Percentiles rank a stretch among this genome's conserved stretches.
Conservation (phyloP, 2,329 filamentous ascomycete species). For the Colletotrichum euphorbiae region DNA sequence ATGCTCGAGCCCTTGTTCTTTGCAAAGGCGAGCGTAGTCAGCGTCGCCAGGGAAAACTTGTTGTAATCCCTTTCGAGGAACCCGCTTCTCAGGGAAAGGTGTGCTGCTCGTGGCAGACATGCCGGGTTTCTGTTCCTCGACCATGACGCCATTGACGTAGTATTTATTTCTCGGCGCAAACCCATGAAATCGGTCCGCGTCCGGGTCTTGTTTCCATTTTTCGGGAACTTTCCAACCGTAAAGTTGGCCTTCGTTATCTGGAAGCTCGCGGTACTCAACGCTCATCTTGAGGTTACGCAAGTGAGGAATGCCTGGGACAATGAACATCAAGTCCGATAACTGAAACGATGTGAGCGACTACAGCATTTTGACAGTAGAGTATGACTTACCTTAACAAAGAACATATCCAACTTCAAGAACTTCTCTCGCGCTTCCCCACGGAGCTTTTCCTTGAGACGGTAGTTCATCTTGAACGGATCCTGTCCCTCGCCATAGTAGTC, state of each 20-base stretch:
- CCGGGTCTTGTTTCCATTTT: constrained; percentile 72
- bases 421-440: constrained; percentile 62
- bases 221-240: constrained; percentile 55
- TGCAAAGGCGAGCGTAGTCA: constrained; percentile 66
- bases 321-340: constrained; percentile 72
- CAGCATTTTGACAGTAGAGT: too few species aligned
- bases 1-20: constrained; percentile 68
- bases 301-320: constrained; percentile 68
- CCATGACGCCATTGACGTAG: constrained; percentile 66
- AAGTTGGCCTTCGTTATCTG: constrained; percentile 61
- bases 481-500: constrained; percentile 61
- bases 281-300: constrained; percentile 66
- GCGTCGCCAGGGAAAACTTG: constrained; percentile 67
- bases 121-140: constrained; percentile 63
- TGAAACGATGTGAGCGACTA: constrained; percentile 46
- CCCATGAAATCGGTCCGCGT: constrained; percentile 60
- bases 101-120: constrained; percentile 61
- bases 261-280: constrained; percentile 70
- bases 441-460: constrained; percentile 58
- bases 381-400: constrained; percentile 71
- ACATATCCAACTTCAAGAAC: constrained; percentile 71
- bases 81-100: constrained; percentile 66
- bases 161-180: constrained; percentile 70
- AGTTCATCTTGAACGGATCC: constrained; percentile 58
- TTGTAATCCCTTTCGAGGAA: constrained; percentile 66